Base-by-base conservation (phyloP, 2,329 filamentous ascomycete species). In the Sphaceloma murrayae region DNA sequence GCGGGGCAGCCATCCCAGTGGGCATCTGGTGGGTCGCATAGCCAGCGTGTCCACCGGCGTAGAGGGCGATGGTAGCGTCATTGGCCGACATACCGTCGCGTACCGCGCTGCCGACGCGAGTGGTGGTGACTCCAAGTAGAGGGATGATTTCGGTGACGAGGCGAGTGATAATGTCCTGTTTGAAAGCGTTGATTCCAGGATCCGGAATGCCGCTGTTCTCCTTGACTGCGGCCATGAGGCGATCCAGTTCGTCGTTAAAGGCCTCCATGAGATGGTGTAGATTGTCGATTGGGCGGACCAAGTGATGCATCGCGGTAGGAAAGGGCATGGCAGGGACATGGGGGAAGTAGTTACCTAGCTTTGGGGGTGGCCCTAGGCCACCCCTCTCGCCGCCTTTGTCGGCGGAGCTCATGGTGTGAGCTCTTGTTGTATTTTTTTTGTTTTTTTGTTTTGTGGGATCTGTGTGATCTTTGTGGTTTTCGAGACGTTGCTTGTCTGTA, bases 81-180 rank as follows among this genome's bases (percentile, higher is more conserved):
- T 45, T 45, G 11, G 30, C 32, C n/a, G 14, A 26, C 32, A 45
- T 26, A n/a, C 42, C 42, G 31, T 36, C 42, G 13, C 42, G 42
- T 7, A 45, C 21, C 6, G 31, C 42, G 13, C 27, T 27, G 14
- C 10, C 42, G 42, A 45, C 42, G 9, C 31, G 30, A 21, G 30
- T 19, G 21, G 42, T 45, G 18, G 42, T 34, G 30, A 36, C 21
- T 16, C 31, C 32, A 14, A 45, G 42, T 6, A n/a, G 19, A 17
- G 42, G 42, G n/a, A 45, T 34, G 18, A 45, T 34, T 18, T 45
- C 42, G 30, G 31, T 26, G 10, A 24, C 21, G 7, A 45, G 32
- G 14, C 42, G 42, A 22, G 34, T 45, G 30, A 45, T 13, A 14
- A 34, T 22, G 21, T 45, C 42, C 19, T 34, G 31, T 21, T 45